A percentile compares a stretch with the other conserved stretches of the same genome.
Conservation (phyloP, 768 basidiomycete species). For the Leucocoprinus leucothites region DNA sequence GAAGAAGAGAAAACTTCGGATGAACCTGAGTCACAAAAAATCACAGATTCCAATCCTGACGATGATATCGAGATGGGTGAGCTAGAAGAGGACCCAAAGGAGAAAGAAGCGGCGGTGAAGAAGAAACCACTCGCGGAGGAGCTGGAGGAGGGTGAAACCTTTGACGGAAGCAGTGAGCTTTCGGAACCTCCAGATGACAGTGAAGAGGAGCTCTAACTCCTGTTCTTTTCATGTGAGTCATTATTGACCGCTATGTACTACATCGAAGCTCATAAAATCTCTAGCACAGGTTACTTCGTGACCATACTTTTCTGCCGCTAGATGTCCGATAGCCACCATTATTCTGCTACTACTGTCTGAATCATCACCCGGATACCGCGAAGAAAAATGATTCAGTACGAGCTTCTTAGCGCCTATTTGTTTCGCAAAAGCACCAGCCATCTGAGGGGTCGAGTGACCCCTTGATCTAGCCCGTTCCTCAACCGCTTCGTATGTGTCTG, state of each 20-base stretch:
- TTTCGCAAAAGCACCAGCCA: conserved; percentile 82
- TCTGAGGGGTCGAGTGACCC: conserved; percentile 90
- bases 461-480: conserved; percentile 64
- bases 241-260: conserved; percentile 27
- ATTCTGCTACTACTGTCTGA: conserved; percentile 44
- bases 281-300: conserved; percentile 66
- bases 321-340: conserved; percentile 59
- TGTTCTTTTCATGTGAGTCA: conserved; percentile 16
- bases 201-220: conserved; percentile 15
- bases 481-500: conserved; percentile 60
- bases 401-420: conserved; percentile 57
- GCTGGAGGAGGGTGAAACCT: conserved; percentile 84
- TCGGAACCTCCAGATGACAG: conserved; percentile 71
- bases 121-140: conserved; percentile 61
- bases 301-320: conserved; percentile 54
- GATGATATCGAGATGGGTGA: conserved; percentile 94
- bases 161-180: conserved; percentile 73
- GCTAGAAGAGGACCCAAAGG: conserved; percentile 67
- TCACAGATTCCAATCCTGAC: conserved; percentile 24
- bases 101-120: conserved; percentile 36
- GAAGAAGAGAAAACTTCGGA: conserved; percentile 24
- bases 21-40: conserved; percentile 17
- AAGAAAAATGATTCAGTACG: conserved; percentile 83
- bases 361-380: conserved; percentile 72
- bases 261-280: conserved; percentile 71